Base-by-base conservation (phyloP, 1,139 yeast genomes). In the Sugiyamaella neomexicana region DNA sequence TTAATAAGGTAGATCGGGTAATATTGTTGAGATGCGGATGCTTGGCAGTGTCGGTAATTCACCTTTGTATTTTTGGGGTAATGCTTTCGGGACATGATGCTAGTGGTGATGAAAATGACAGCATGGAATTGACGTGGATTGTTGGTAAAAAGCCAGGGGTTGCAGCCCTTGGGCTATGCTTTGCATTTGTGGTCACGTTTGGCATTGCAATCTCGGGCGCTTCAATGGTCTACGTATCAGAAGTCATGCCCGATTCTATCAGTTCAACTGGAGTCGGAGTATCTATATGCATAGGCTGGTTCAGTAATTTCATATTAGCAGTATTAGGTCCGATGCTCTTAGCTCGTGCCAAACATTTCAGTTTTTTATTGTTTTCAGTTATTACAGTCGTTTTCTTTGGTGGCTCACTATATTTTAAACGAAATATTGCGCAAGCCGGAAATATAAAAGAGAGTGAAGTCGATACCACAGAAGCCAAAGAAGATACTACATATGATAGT, bases 251-350 rank as follows among this genome's bases (percentile, higher is more conserved):
- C 0, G 68, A 69, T 0, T 68, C 71, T 15, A 74, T 81, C 1
- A 74, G 81, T 54, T 68, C 79, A 0, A 78, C 77, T 55, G 85
- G 85, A 0, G 71, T 80, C 31, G 76, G 86, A 0, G 59, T 82
- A 2, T 79, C 85, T 48, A 75, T 82, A 72, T 71, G 80, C 32
- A 66, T 73, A 2, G 80, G 84, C 1, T 83, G 86, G 86, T 61
- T 75, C 0, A 62, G 75, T 32, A 79, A 76, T 59, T 77, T 79
- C 23, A 51, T 55, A 1, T 39, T 68, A 16, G 62, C 71, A 2
- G 55, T 62, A 16, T 17, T 52, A 4, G 60, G 65, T 7, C 86
- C 87, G 0, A 50, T 71, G 0, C 57, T 76, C 38, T 68, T 82
- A 54, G 55, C 56, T 4, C 31, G 31, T 15, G 13, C 57, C 32